These are phyloP conservation scores for Claviceps paspali DNA, from an alignment of 2,329 filamentous ascomycete genomes.

Conservation along the genomic window DNA sequence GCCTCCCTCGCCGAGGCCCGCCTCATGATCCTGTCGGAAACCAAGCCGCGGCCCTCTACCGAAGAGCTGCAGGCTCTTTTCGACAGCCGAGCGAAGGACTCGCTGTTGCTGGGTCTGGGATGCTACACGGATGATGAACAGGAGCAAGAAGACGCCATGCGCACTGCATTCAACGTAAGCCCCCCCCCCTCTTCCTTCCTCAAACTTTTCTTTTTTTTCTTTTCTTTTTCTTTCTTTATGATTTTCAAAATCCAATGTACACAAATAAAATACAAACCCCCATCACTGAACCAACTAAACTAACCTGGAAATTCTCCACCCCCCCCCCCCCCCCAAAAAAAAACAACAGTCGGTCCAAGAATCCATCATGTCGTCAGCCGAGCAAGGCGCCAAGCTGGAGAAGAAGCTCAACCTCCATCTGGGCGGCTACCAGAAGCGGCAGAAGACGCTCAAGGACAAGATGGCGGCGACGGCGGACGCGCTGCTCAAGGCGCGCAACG, in stretches of 20 bases:
- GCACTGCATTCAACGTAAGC: slow-evolving; percentile 58
- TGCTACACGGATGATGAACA: slow-evolving; percentile 68
- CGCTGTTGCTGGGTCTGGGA: slow-evolving; percentile 61
- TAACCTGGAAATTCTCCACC: too few relatives aligned
- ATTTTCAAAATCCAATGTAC: too few relatives aligned
- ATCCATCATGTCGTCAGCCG: slow-evolving; percentile 56
- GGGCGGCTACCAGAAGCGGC: slow-evolving; percentile 78
- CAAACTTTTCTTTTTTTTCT: not conserved
- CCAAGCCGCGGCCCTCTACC: slow-evolving; percentile 30
- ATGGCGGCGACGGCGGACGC: slow-evolving; percentile 60
- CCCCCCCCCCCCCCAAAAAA: too few relatives aligned
- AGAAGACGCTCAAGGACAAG: slow-evolving; percentile 67
- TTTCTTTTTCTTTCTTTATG: not conserved
- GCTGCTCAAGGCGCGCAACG: slow-evolving; percentile 55
- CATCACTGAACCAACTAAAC: too few relatives aligned
- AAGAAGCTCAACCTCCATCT: slow-evolving; percentile 83
- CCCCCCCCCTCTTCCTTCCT: too few relatives aligned
- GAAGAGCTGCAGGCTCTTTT: slow-evolving; percentile 39
- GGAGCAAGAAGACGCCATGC: slow-evolving; percentile 47
- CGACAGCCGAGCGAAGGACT: slow-evolving; percentile 34
- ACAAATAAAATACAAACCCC: too few relatives aligned
- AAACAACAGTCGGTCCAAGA: slow-evolving; percentile 50
- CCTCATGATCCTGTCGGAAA: slow-evolving; percentile 61
- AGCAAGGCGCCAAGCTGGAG: slow-evolving; percentile 73
- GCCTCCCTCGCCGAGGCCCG: slow-evolving; percentile 58